phyloP scores from a whole-genome alignment of 2,329 filamentous ascomycete species.

The Cercospora sp. region DNA sequence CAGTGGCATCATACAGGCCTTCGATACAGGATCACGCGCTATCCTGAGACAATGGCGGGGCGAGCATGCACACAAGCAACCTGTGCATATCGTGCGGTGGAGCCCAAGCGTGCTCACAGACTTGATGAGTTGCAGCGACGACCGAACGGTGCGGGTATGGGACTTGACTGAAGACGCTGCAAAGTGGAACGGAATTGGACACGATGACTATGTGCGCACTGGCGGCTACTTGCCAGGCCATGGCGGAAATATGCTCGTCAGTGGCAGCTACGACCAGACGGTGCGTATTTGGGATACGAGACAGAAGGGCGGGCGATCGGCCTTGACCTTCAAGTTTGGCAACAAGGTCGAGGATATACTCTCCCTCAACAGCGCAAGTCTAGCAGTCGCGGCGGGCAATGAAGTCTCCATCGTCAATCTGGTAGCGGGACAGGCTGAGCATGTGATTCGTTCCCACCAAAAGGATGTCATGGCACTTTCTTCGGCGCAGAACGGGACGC shows the following conservation, averaged over 20 bases:
- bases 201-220: slow-evolving; percentile 87
- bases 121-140: slow-evolving; percentile 86
- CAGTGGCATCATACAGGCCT: slow-evolving; percentile 88
- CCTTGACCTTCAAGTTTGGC: slow-evolving; percentile 95
- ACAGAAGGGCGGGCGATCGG: slow-evolving; percentile 62
- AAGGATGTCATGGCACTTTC: slow-evolving; percentile 92
- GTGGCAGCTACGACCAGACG: slow-evolving; percentile 91
- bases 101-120: slow-evolving; percentile 79
- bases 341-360: slow-evolving; percentile 86
- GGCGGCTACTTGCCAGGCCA: slow-evolving; percentile 81
- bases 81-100: slow-evolving; percentile 89
- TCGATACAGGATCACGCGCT: slow-evolving; percentile 83
- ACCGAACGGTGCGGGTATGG: slow-evolving; percentile 90
- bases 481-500: slow-evolving; percentile 74
- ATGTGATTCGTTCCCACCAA: slow-evolving; percentile 89
- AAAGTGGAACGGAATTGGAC: slow-evolving; percentile 76
- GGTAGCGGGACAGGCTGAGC: slow-evolving; percentile 82
- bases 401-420: slow-evolving; percentile 89
- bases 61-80: slow-evolving; percentile 68
- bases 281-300: slow-evolving; percentile 92
- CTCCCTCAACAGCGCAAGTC: slow-evolving; percentile 78
- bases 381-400: slow-evolving; percentile 82
- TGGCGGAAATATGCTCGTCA: slow-evolving; percentile 69
- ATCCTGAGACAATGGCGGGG: slow-evolving; percentile 90
- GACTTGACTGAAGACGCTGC: slow-evolving; percentile 80